A percentile compares a stretch with the other conserved stretches of the same genome.
These are phyloP conservation scores for Linanthus parryae DNA, from an alignment of 148 eudicot species.

Conservation along the genomic window DNA sequence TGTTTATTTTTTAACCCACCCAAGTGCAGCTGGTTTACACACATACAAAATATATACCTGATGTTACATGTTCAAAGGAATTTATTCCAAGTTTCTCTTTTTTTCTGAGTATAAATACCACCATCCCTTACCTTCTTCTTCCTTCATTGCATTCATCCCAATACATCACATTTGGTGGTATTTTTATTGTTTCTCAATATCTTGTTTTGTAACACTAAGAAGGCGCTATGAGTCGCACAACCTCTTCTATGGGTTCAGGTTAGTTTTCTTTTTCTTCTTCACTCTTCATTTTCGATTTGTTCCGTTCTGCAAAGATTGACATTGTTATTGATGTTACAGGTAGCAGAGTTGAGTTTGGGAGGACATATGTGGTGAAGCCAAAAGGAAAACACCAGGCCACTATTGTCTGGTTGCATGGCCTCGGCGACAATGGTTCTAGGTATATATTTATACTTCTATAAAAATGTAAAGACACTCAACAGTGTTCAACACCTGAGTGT, in stretches of 20 bases:
- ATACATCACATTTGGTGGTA: constrained; percentile 15
- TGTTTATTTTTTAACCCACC: constrained; percentile 29
- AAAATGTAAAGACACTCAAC: too few species aligned
- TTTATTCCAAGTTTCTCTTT: constrained; percentile 35
- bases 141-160: constrained; percentile 44
- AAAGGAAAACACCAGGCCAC: constrained; percentile 90
- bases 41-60: constrained; percentile 6
- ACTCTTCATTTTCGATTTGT: not conserved
- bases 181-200: too few species aligned
- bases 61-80: constrained; percentile 51
- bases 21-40: constrained; percentile 73
- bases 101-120: constrained; percentile 64
- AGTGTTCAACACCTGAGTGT: too few species aligned
- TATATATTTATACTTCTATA: too few species aligned
- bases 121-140: too few species aligned
- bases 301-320: too few species aligned
- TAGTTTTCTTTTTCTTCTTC: too few species aligned
- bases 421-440: constrained; percentile 97
- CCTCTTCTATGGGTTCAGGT: constrained; percentile 74
- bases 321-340: constrained; percentile 35
- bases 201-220: not conserved
- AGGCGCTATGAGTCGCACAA: constrained; percentile 61
- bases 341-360: constrained; percentile 82
- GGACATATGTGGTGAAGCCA: constrained; percentile 97
- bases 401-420: constrained; percentile 95